phyloP scores from a whole-genome alignment of 768 basidiomycete species.

The Lentinula edodes region DNA sequence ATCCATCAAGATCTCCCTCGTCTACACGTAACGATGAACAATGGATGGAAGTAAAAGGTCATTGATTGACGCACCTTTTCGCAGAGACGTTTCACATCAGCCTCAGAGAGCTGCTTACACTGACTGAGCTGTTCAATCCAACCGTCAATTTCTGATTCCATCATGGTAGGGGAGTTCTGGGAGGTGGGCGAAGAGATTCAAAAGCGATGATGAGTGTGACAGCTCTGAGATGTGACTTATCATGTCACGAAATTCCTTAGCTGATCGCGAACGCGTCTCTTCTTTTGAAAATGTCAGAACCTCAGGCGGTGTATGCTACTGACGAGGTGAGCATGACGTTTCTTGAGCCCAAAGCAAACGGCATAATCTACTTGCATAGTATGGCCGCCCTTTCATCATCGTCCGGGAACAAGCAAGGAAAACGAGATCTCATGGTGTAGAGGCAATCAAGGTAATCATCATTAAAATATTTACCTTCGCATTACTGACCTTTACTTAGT shows the following conservation, averaged over 20 bases:
- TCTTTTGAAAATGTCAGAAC: constrained; percentile 28
- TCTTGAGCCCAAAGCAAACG: not conserved
- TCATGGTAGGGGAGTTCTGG: constrained; percentile 11
- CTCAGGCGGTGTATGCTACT: constrained; percentile 77
- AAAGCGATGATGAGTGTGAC: not conserved
- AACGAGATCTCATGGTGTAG: constrained; percentile 85
- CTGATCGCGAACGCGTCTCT: constrained; percentile 24
- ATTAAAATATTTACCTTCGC: constrained; percentile 4
- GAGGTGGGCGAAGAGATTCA: not conserved
- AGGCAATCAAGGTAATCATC: constrained; percentile 82
- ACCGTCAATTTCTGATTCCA: constrained; percentile 83
- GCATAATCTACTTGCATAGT: constrained; percentile 37
- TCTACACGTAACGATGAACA: constrained; percentile 41
- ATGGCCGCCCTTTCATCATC: constrained; percentile 97
- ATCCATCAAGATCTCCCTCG: constrained; percentile 97
- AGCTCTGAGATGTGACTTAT: not conserved
- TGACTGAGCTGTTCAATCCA: constrained; percentile 97
- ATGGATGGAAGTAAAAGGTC: constrained; percentile 5
- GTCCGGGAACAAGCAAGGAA: constrained; percentile 90
- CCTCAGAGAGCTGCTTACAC: constrained; percentile 95
- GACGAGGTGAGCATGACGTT: constrained; percentile 56
- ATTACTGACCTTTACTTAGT: constrained; percentile 35
- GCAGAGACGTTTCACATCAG: constrained; percentile 95
- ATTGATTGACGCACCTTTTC: constrained; percentile 74
- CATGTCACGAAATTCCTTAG: constrained; percentile 8